Conservation (phyloP, 2,329 filamentous ascomycete genomes). For the Cadophora sp. region DNA sequence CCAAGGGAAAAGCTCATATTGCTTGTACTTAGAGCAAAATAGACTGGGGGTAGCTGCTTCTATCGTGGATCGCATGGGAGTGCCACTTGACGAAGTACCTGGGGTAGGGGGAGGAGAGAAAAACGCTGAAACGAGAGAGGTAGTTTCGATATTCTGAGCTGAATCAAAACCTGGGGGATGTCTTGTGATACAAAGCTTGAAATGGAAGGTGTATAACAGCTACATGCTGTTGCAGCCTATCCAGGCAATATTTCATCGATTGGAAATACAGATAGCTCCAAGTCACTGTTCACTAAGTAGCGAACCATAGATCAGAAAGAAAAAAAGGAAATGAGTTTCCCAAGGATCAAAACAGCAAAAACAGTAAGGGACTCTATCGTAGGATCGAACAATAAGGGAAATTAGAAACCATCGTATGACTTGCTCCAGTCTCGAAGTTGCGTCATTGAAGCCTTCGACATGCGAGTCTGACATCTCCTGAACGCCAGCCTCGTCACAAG, state of each 20-base stretch:
- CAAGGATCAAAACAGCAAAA: neutral
- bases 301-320: neutral
- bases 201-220: too few relatives aligned
- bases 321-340: too few relatives aligned
- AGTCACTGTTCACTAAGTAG: too few relatives aligned
- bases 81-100: neutral
- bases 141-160: neutral
- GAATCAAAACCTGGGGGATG: too few relatives aligned
- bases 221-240: too few relatives aligned
- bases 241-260: too few relatives aligned
- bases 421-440: neutral
- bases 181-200: too few relatives aligned
- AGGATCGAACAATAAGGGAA: neutral
- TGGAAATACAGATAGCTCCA: too few relatives aligned
- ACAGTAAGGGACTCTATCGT: neutral
- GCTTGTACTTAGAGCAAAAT: neutral
- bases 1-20: neutral
- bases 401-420: neutral
- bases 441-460: neutral
- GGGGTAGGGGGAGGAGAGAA: neutral
- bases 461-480: neutral
- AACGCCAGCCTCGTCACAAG: neutral
- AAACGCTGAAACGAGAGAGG: neutral
- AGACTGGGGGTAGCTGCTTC: neutral
- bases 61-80: neutral